phyloP scores from a whole-genome alignment of 176 grass and related monocot genomes.

The Oryza glumipatula region DNA sequence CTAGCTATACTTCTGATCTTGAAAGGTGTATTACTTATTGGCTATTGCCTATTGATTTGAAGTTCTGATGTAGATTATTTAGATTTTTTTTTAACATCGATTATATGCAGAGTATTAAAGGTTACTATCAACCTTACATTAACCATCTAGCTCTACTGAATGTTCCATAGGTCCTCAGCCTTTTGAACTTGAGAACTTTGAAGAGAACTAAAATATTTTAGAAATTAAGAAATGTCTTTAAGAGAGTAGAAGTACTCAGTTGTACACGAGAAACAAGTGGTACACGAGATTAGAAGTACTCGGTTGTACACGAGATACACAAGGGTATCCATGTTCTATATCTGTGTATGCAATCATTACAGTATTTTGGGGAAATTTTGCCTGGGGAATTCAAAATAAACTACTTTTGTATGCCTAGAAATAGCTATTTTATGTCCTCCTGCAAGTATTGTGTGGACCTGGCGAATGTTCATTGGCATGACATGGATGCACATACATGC shows the following conservation, averaged over 20 bases:
- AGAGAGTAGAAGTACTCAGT: not conserved
- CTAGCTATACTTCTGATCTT: slow-evolving; percentile 8
- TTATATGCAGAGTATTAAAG: slow-evolving; percentile 5
- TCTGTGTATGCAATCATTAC: slow-evolving; percentile 14
- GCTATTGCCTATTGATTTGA: not conserved
- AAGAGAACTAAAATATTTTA: slow-evolving; percentile 19
- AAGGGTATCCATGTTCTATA: not conserved
- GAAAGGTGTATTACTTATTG: not conserved
- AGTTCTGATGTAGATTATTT: not conserved
- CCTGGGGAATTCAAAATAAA: not conserved
- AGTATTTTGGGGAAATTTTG: not conserved
- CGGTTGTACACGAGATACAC: not conserved
- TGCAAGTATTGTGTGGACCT: not conserved
- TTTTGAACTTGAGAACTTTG: not conserved
- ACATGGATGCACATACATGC: slow-evolving; percentile 9
- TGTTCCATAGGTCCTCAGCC: not conserved
- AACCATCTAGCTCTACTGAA: not conserved
- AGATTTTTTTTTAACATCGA: not conserved
- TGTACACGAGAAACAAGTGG: not conserved
- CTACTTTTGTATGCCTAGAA: not conserved
- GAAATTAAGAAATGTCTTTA: slow-evolving; percentile 7
- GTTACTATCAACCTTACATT: not conserved
- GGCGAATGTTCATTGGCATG: not conserved
- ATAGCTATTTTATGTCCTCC: not conserved
- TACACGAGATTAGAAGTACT: not conserved